Conservation (phyloP, 768 basidiomycete genomes). For the Collybiopsis luxurians region DNA sequence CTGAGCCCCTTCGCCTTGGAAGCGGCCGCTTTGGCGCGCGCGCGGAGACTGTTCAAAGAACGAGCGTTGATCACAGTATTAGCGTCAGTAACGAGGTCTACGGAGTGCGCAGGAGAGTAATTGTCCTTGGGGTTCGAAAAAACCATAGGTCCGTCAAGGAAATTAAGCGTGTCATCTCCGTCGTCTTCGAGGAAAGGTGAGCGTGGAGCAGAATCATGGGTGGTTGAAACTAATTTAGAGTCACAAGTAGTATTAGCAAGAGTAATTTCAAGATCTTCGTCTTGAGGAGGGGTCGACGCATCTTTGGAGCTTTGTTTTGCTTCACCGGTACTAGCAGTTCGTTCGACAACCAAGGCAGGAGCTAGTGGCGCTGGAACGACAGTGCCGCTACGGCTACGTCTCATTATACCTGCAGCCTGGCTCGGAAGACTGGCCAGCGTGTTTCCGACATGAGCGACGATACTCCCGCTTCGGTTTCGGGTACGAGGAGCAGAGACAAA, state of each 20-base stretch:
- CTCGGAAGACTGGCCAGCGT: neutral
- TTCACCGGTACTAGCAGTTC: neutral
- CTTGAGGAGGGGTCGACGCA: neutral
- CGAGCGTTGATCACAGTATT: neutral
- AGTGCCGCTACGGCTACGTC: constrained; percentile 5
- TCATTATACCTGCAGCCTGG: neutral
- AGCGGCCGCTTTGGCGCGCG: constrained; percentile 2
- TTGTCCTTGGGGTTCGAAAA: neutral
- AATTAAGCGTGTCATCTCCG: neutral
- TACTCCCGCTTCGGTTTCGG: constrained; percentile 6
- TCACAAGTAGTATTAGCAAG: neutral
- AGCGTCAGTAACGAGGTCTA: neutral
- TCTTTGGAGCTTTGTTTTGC: neutral
- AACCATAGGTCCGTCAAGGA: neutral
- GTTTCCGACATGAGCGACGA: constrained; percentile 3
- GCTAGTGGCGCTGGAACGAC: neutral
- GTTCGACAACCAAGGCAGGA: neutral
- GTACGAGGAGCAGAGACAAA: neutral
- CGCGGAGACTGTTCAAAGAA: neutral
- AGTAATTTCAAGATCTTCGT: neutral
- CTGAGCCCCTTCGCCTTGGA: constrained; percentile 3
- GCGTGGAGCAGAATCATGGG: neutral
- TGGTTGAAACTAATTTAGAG: neutral
- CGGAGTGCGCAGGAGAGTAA: neutral
- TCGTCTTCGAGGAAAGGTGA: neutral